Base-by-base conservation (phyloP, 257 asterid genomes). In the Solanum clarkiae region DNA sequence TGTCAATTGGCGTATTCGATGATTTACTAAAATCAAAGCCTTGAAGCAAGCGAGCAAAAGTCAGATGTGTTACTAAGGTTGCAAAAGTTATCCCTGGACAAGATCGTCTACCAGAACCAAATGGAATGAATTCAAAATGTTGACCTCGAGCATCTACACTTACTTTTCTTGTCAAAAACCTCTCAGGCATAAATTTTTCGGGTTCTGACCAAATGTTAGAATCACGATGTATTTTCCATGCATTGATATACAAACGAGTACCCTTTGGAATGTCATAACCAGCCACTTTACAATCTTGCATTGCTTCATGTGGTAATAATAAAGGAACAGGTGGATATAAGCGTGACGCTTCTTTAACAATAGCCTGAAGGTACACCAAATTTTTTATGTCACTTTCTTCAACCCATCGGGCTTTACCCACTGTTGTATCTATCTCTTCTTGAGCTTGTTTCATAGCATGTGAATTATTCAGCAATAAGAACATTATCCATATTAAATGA, bases 191-290 rank as follows among this genome's bases (percentile, higher is more conserved):
- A 60, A 93, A 93, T 45, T 84, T 53, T 26, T 87, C 89, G 0
- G 92, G 92, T 2, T 93, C 88, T n/a, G 88, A 22, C 94, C 96
- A 93, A 75, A 91, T 42, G 2, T 85, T 60, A 4, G 91, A 91
- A 79, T 92, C 93, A 2, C 93, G 85, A 36, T 93, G 97, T 56
- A 93, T 63, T 84, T 93, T 93, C 92, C 92, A 88, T 8, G 90
- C 40, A 55, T 93, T 93, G 15, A 90, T 88, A 17, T 91, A 26
- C 77, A 92, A 29, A 5, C 89, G 86, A 10, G 96, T 87, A 15
- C 90, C 94, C 69, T 89, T 91, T 7, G 86, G 90, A 20, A 92
- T 63, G 24, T 53, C 63, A 42, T 85, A 93, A 60, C 93, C 93
- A 6, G 84, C 22, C 4, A 93, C 84, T 6, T n/a, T n/a, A 13